Base-by-base conservation (phyloP, 2,329 filamentous ascomycete genomes). In the Dothidotthia symphoricarpi region DNA sequence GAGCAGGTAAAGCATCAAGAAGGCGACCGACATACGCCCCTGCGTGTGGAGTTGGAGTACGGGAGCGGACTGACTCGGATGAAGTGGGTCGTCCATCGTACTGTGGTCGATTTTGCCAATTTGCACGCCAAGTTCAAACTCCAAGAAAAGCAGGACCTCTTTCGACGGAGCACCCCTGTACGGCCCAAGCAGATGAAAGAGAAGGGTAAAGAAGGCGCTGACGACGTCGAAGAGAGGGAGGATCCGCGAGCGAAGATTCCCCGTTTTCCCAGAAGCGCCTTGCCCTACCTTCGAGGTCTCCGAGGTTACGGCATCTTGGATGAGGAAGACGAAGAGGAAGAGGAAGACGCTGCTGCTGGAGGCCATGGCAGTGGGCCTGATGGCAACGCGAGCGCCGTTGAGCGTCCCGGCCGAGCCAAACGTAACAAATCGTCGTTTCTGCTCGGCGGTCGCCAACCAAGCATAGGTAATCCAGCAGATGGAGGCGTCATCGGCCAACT, bases 41-140 rank as follows among this genome's bases (percentile, higher is more conserved):
- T 97, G 66, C 85, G 84, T 29, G 90, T 98, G 39, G 88, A 95
- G 54, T 75, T 98, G 12, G 93, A 98, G 63, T 98, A 98, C 63
- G 93, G 93, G 11, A 97, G 87, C 61, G 94, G 93, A 0, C 81
- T 93, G 39, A 96, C 91, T 37, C 80, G 93, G 40, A 97, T 98
- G 94, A 88, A 87, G 61, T 98, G 93, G 93, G 84, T 87, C 13
- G 87, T 98, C 41, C 83, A 88, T 56, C 80, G 93, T 36, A 90
- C 88, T 8, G 78, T 97, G 26, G 78, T 82, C 53, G 93, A 98
- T 62, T 95, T 98, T 54, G 81, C 88, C 53, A 95, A 96, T 55
- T 74, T 98, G 24, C 93, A 98, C 68, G 75, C 89, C 58, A 90
- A 94, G 55, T 98, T 97, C 76, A 95, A 93, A 63, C 75, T 95